These are phyloP conservation scores for Quercus wislizeni DNA, from an alignment of 306 rosid species.

Conservation along the genomic window DNA sequence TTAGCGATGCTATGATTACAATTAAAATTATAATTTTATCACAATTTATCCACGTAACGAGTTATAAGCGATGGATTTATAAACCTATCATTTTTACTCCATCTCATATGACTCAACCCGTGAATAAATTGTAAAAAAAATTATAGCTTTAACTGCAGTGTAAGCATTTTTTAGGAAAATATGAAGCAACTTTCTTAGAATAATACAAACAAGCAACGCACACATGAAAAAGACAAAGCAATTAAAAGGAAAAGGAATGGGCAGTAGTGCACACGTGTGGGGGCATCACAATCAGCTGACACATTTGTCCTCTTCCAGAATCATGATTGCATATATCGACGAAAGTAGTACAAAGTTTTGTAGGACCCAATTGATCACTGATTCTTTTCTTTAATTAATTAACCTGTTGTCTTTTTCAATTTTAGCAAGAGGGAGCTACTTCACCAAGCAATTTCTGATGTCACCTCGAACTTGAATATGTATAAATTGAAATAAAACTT, in stretches of 20 bases:
- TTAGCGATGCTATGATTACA: no score
- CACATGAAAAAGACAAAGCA: slow-evolving; percentile 6
- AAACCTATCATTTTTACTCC: no score
- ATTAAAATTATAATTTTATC: no score
- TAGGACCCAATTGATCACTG: slow-evolving; percentile 1
- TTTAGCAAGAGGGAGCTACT: background rate
- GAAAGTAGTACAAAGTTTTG: background rate
- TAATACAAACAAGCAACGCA: background rate
- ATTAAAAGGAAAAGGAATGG: background rate
- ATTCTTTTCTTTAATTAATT: background rate
- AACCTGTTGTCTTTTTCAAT: background rate
- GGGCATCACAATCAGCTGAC: background rate
- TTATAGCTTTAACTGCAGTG: no score
- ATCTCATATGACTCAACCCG: fast-evolving
- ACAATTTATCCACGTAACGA: fast-evolving
- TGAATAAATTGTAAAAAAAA: no score
- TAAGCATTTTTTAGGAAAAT: background rate
- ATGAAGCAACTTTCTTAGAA: background rate
- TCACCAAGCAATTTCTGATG: background rate
- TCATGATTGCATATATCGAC: slow-evolving; percentile 8
- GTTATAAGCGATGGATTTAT: no score
- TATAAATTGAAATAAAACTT: slow-evolving; percentile 8
- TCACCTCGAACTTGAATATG: background rate
- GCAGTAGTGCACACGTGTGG: slow-evolving; percentile 28
- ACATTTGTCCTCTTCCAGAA: slow-evolving; percentile 16